phyloP scores from a whole-genome alignment of 2,329 filamentous ascomycete species.

The Stachybotrys echinatus region DNA sequence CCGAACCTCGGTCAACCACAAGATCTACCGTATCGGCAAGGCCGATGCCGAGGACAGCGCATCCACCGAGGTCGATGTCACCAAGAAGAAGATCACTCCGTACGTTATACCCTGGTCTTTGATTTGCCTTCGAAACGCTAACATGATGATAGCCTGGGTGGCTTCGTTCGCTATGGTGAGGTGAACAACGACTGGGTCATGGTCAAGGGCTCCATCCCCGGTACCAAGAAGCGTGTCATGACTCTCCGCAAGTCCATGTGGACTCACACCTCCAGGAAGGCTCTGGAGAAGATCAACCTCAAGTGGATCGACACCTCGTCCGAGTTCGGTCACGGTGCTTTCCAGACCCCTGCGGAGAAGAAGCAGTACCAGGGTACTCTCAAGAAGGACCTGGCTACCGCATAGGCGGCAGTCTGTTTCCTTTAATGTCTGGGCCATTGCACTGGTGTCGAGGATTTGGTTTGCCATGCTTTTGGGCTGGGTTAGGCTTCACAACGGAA shows the following conservation, averaged over 20 bases:
- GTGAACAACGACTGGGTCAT: constrained; percentile 99
- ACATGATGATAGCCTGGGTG: constrained; percentile 69
- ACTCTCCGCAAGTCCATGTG: constrained; percentile 99
- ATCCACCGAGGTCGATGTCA: constrained; percentile 90
- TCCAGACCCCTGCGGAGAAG: constrained; percentile 99
- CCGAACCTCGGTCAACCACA: constrained; percentile 99
- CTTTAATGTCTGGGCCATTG: constrained; percentile 41
- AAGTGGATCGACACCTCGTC: constrained; percentile 99
- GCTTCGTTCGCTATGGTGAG: constrained; percentile 98
- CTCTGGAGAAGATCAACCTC: constrained; percentile 98
- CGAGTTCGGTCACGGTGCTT: constrained; percentile 99
- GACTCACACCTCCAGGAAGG: constrained; percentile 89
- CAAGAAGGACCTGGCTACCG: constrained; percentile 83
- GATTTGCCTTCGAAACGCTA: constrained; percentile 19
- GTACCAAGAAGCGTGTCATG: constrained; percentile 99
- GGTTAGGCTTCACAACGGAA: constrained; percentile 29
- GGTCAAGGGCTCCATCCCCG: constrained; percentile 95
- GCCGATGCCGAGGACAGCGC: constrained; percentile 85
- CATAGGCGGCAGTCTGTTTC: constrained; percentile 35
- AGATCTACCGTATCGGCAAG: constrained; percentile 98
- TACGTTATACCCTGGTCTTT: constrained; percentile 51
- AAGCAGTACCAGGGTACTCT: constrained; percentile 94
- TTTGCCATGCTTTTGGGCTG: constrained; percentile 29
- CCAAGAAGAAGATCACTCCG: constrained; percentile 99
- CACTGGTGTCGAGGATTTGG: constrained; percentile 51